Percentiles rank a stretch among this genome's conserved stretches.
phyloP scores from a whole-genome alignment of 2,329 filamentous ascomycete species.

The Pseudogymnoascus sp. region DNA sequence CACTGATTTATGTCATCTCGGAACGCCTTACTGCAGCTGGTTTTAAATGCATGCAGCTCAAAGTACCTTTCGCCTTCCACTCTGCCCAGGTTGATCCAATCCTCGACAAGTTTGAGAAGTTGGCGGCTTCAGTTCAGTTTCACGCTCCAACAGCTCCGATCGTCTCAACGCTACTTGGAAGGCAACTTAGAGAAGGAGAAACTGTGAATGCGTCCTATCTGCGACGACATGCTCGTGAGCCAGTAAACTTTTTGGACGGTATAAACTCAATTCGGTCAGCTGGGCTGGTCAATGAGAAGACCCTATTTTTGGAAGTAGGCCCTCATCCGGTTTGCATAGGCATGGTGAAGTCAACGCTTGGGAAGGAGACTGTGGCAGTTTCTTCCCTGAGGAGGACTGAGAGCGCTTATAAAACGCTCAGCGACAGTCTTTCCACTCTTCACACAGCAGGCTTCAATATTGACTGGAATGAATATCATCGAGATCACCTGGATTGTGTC shows the following conservation, averaged over 20 bases:
- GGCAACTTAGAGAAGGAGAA: constrained; percentile 50
- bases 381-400: constrained; percentile 58
- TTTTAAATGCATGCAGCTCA: constrained; percentile 55
- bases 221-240: constrained; percentile 55
- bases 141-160: constrained; percentile 50
- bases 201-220: constrained; percentile 57
- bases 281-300: constrained; percentile 57
- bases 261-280: constrained; percentile 51
- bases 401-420: constrained; percentile 56
- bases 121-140: constrained; percentile 48
- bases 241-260: constrained; percentile 62
- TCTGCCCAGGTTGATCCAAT: constrained; percentile 59
- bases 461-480: constrained; percentile 65
- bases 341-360: constrained; percentile 61
- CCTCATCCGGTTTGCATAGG: constrained; percentile 63
- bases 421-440: constrained; percentile 49
- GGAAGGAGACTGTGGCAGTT: constrained; percentile 44
- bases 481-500: constrained; percentile 50
- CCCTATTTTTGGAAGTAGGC: constrained; percentile 67
- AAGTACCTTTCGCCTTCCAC: constrained; percentile 62
- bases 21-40: constrained; percentile 41
- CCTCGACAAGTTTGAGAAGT: constrained; percentile 49
- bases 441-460: constrained; percentile 56
- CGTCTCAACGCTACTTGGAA: constrained; percentile 60
- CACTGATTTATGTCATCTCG: constrained; percentile 47